Percentiles rank a stretch among this genome's conserved stretches.
Evolutionary conservation across 2,329 filamentous ascomycete species (phyloP).

Genomic region (Diaporthe longicolla): DNA sequence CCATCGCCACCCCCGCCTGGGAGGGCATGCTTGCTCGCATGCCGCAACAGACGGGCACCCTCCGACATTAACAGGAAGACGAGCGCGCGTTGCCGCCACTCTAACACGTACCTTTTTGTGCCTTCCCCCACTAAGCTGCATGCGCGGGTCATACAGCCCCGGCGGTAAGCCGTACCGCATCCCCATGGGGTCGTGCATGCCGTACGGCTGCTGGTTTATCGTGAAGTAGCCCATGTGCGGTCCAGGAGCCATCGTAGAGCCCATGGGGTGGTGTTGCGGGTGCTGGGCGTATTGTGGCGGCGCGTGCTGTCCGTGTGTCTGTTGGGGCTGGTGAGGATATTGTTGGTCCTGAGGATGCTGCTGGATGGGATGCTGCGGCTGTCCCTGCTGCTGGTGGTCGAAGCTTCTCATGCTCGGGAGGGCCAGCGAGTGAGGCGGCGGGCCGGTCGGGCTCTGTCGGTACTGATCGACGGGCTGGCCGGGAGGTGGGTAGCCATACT

Average conservation of each 20-base stretch:
- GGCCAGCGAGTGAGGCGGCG: constrained; percentile 42
- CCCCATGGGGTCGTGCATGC: constrained; percentile 60
- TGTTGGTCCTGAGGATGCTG: constrained; percentile 38
- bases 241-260: constrained; percentile 54
- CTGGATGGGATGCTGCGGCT: constrained; percentile 18
- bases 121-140: constrained; percentile 61
- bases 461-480: constrained; percentile 45
- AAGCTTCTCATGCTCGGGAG: constrained; percentile 49
- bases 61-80: constrained; percentile 31
- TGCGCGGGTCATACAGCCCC: constrained; percentile 60
- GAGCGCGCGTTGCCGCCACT: constrained; percentile 21
- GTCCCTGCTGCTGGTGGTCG: constrained; percentile 41
- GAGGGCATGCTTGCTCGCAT: constrained; percentile 3
- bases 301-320: constrained; percentile 47
- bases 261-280: constrained; percentile 49
- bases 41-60: background rate
- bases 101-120: constrained; percentile 69
- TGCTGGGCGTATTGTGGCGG: constrained; percentile 29
- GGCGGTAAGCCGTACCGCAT: constrained; percentile 62
- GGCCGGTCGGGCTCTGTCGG: constrained; percentile 41
- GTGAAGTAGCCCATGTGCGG: constrained; percentile 61
- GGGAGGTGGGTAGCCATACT: constrained; percentile 43
- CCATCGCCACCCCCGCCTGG: constrained; percentile 3
- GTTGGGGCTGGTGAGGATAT: constrained; percentile 35
- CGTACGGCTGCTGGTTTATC: constrained; percentile 58